These are phyloP conservation scores for Delphinella strobiligena DNA, from an alignment of 2,329 filamentous ascomycete species.

Conservation along the genomic window DNA sequence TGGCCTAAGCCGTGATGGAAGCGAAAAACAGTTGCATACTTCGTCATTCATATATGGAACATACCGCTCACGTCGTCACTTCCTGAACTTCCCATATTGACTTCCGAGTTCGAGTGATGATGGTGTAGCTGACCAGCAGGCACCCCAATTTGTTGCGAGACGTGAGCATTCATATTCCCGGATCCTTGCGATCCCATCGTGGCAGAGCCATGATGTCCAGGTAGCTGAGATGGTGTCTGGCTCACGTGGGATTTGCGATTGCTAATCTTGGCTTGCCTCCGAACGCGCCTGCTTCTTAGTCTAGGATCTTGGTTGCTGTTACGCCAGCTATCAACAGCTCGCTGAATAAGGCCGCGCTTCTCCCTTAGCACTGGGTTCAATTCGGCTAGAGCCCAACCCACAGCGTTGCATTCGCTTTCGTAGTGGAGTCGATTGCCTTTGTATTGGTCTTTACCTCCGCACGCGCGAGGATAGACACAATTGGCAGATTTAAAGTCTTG, in stretches of 20 bases:
- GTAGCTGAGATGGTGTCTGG: conserved; percentile 1
- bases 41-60: conserved; percentile 72
- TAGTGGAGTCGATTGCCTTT: conserved; percentile 91
- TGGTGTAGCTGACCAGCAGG: conserved; percentile 10
- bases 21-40: neutral
- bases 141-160: conserved; percentile 2
- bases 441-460: conserved; percentile 91
- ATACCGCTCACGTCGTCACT: conserved; percentile 84
- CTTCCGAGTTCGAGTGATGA: conserved; percentile 12
- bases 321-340: conserved; percentile 95
- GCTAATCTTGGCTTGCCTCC: conserved; percentile 92
- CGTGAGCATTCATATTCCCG: neutral
- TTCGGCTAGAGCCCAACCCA: conserved; percentile 97
- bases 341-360: conserved; percentile 90
- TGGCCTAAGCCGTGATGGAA: neutral
- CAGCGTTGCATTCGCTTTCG: conserved; percentile 96
- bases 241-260: conserved; percentile 27
- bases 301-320: conserved; percentile 97
- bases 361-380: conserved; percentile 82
- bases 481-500: conserved; percentile 95
- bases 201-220: neutral
- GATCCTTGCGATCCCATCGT: neutral
- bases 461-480: conserved; percentile 92
- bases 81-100: conserved; percentile 28
- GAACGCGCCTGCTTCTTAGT: conserved; percentile 78